Evolutionary conservation across 225 moss, liverwort and hornwort genomes (phyloP), one percentile per base, ranked within the genome.

Genomic region (Polytrichum commune): DNA sequence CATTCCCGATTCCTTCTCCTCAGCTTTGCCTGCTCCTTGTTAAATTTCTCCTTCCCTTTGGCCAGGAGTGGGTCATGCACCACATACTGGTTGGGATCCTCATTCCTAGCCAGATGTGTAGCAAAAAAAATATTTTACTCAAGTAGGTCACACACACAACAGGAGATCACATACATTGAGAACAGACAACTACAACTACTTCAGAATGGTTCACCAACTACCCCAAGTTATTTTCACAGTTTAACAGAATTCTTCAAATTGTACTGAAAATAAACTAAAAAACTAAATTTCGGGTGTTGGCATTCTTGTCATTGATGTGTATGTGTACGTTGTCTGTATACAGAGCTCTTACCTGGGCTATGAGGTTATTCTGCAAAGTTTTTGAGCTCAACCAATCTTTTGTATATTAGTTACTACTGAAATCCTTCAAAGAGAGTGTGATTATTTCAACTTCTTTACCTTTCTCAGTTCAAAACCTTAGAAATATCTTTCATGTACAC

Each of bases 31-130:
- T 89, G 89, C 81, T 77, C 75, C 74, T 78, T 89, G 62, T 89
- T 89, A 38, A 89, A 89, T 60, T 86, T 90, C 64, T 84, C 79
- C 65, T 85, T 81, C 19, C 85, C 82, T 65, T 84, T 86, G 63
- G 78, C 83, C 30, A 83, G 73, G 20, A 88, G 70, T 38, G 89
- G 89, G 68, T 89, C 89, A 56, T 81, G 75, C 35, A 89, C 86
- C 29, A 87, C 85, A 72, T 83, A 98, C 79, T 98, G 98, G 76
- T 98, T 93, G 33, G 98, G 98, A 77, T 98, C 98, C 61, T 98
- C 95, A 71, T 93, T 98, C 77, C 85, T 91, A 27, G 87, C 65
- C 98, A 68, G 27, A 29, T 7, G 24, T 73, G 27, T 19, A 29
- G 33, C 53, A 38, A 27, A 65, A 26, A 60, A 24, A 66, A 75